A percentile compares a stretch with the other conserved stretches of the same genome.
Evolutionary conservation across 352 stramenopile genomes (phyloP).

Genomic region (Globisporangium heterothallicum): DNA sequence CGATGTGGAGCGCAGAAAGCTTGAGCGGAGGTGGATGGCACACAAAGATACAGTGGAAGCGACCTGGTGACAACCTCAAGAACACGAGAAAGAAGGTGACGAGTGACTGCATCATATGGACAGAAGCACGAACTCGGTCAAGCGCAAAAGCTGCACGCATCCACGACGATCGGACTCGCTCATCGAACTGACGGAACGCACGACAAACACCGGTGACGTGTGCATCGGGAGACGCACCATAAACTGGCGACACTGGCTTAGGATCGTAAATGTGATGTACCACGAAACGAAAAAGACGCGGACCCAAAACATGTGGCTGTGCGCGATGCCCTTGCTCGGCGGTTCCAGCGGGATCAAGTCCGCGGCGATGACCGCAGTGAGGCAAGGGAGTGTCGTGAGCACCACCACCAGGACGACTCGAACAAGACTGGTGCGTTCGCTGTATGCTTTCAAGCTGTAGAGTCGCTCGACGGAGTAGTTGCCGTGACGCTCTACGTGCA

Average conservation of each 20-base stretch:
- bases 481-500: neutral
- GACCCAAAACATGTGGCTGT: constrained; percentile 1
- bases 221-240: constrained; percentile 16
- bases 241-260: constrained; percentile 18
- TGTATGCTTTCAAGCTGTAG: neutral
- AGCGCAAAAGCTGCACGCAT: too few relatives aligned
- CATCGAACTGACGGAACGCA: too few relatives aligned
- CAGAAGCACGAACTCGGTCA: too few relatives aligned
- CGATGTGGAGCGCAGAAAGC: too few relatives aligned
- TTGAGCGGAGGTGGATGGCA: too few relatives aligned
- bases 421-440: neutral
- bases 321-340: neutral
- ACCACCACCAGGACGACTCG: neutral
- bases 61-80: too few relatives aligned
- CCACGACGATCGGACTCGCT: too few relatives aligned
- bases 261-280: constrained; percentile 10
- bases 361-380: constrained; percentile 2
- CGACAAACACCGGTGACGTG: neutral
- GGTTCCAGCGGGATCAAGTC: constrained; percentile 7
- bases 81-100: too few relatives aligned
- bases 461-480: neutral
- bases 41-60: too few relatives aligned
- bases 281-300: constrained; percentile 6
- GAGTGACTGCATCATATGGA: too few relatives aligned
- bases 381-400: constrained; percentile 10